Percentiles rank a stretch among this genome's conserved stretches.
These are phyloP conservation scores for Globisporangium iwayamae DNA, from an alignment of 352 stramenopile species.

Conservation along the genomic window DNA sequence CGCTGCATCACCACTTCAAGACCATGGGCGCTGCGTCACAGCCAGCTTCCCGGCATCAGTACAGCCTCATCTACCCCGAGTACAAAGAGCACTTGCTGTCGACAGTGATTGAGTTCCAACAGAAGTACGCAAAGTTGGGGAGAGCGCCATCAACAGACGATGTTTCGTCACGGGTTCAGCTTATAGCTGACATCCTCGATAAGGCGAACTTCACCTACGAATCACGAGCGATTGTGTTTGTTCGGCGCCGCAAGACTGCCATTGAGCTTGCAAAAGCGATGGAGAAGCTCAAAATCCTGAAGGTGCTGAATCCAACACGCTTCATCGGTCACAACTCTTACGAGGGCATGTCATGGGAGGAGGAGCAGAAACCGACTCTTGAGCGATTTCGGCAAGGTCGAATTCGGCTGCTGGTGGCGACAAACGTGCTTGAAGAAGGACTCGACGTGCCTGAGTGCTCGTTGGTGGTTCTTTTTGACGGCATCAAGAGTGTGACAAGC, in stretches of 20 bases:
- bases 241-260: conserved; percentile 61
- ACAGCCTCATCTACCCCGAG: conserved; percentile 24
- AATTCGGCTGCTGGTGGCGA: conserved; percentile 71
- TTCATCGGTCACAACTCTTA: conserved; percentile 83
- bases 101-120: conserved; percentile 26
- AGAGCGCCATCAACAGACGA: conserved; percentile 18
- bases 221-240: conserved; percentile 77
- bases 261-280: conserved; percentile 64
- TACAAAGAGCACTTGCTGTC: conserved; percentile 33
- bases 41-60: conserved; percentile 19
- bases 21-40: conserved; percentile 17
- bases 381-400: conserved; percentile 60
- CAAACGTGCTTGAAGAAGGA: conserved; percentile 78
- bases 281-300: conserved; percentile 48
- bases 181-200: conserved; percentile 44
- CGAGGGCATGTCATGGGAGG: conserved; percentile 79
- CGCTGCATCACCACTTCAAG: conserved; percentile 32
- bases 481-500: conserved; percentile 62
- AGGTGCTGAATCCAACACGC: conserved; percentile 57
- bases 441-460: conserved; percentile 77
- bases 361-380: conserved; percentile 71
- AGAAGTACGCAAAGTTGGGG: background rate
- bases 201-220: conserved; percentile 44
- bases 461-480: conserved; percentile 76
- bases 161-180: conserved; percentile 53